Evolutionary conservation across 2,329 filamentous ascomycete genomes (phyloP).

Genomic region (Thelonectria blattea): DNA sequence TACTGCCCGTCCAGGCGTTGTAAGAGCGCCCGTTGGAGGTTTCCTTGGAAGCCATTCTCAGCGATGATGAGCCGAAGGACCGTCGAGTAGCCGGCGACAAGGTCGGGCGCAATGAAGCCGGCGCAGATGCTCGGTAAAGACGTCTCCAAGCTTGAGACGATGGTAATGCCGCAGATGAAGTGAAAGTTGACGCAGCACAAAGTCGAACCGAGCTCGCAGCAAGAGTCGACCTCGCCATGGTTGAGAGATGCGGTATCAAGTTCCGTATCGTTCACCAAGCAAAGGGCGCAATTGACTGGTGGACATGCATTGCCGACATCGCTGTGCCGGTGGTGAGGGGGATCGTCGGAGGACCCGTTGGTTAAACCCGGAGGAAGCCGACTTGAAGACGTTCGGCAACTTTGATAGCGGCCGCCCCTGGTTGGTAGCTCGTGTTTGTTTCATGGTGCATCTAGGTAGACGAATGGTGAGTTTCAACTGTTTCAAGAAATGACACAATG

Average conservation of each 20-base stretch:
- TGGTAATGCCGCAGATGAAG: background rate
- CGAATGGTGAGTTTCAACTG: no score
- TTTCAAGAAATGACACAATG: no score
- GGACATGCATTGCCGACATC: slow-evolving; percentile 13
- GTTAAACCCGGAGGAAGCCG: slow-evolving; percentile 15
- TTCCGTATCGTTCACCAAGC: background rate
- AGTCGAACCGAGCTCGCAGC: slow-evolving; percentile 1
- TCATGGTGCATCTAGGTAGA: no score
- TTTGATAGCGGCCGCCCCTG: no score
- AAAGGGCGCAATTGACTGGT: background rate
- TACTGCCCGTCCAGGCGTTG: slow-evolving; percentile 47
- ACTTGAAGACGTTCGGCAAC: background rate
- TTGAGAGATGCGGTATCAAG: background rate
- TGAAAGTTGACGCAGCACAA: background rate
- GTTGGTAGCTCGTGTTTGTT: no score
- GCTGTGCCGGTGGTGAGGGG: slow-evolving; percentile 10
- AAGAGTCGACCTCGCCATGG: slow-evolving; percentile 13
- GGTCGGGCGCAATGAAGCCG: background rate
- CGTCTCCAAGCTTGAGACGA: background rate
- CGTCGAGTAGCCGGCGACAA: slow-evolving; percentile 1
- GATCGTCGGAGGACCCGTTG: background rate
- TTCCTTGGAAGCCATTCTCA: slow-evolving; percentile 24
- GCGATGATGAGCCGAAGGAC: slow-evolving; percentile 19
- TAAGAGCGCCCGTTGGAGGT: slow-evolving; percentile 23
- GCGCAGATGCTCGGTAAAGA: background rate